Evolutionary conservation across 768 basidiomycete species (phyloP).

Genomic region (Leccinum truebloodii): DNA sequence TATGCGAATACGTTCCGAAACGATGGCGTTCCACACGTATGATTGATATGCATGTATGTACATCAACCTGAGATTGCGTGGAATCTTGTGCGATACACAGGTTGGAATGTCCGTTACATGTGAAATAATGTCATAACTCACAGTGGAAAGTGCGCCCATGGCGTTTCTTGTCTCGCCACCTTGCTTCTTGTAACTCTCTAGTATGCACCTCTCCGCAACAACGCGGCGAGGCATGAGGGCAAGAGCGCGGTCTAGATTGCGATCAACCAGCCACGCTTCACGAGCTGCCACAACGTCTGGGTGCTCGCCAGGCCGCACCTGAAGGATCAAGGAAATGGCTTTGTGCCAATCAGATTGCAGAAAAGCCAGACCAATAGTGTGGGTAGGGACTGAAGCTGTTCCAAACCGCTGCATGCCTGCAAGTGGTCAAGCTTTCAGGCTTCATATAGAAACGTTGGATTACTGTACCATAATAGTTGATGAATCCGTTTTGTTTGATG

Average conservation of each 20-base stretch:
- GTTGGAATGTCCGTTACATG: background rate
- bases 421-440: conserved; percentile 8
- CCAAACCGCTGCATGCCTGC: conserved; percentile 98
- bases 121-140: conserved; percentile 35
- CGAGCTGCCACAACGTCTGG: conserved; percentile 85
- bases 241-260: conserved; percentile 78
- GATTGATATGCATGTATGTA: conserved; percentile 99
- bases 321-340: conserved; percentile 81
- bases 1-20: conserved; percentile 86
- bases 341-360: conserved; percentile 88
- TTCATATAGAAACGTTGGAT: background rate
- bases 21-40: conserved; percentile 97
- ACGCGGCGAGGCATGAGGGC: conserved; percentile 86
- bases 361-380: conserved; percentile 88
- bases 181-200: conserved; percentile 87
- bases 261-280: conserved; percentile 85
- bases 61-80: conserved; percentile 92
- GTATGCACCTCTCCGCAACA: conserved; percentile 89
- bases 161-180: conserved; percentile 77
- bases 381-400: conserved; percentile 93
- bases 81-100: conserved; percentile 63
- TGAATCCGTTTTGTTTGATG: conserved; percentile 85
- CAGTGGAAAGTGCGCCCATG: conserved; percentile 85
- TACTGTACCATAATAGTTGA: conserved; percentile 90
- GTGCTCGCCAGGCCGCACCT: conserved; percentile 86